Conservation (phyloP, 2,329 filamentous ascomycete genomes). For the Chaetoscypha palmicola region DNA sequence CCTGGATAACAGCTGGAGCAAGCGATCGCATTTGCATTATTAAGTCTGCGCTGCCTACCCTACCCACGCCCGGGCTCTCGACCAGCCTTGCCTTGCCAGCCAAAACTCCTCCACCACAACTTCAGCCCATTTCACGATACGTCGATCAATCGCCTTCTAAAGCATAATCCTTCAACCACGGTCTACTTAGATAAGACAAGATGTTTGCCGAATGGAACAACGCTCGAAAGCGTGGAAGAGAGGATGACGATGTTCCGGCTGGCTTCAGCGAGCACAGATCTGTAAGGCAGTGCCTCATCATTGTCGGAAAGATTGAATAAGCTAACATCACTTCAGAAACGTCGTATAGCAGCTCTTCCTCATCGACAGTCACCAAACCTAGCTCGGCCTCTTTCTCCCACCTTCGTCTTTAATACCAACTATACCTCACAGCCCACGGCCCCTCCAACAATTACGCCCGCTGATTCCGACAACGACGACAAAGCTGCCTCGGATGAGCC, state of each 20-base stretch:
- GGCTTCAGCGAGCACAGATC: slow-evolving; percentile 30
- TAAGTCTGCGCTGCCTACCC: slow-evolving; percentile 1
- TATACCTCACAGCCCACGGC: slow-evolving; percentile 20
- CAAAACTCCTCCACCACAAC: background rate
- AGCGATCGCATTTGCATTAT: slow-evolving; percentile 9
- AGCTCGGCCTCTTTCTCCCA: slow-evolving; percentile 15
- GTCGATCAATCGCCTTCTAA: slow-evolving; percentile 5
- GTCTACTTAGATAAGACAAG: too few relatives aligned
- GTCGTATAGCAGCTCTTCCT: slow-evolving; percentile 25
- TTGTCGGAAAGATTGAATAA: too few relatives aligned
- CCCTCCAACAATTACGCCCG: slow-evolving; percentile 29
- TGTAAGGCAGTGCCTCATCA: too few relatives aligned
- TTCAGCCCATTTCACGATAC: slow-evolving; percentile 13
- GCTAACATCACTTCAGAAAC: slow-evolving; percentile 25
- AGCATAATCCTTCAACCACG: slow-evolving; percentile 1
- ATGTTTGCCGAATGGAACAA: slow-evolving; percentile 22
- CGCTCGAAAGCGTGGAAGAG: slow-evolving; percentile 24
- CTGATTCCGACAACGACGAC: slow-evolving; percentile 28
- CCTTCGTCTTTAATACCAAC: slow-evolving; percentile 16
- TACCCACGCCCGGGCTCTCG: background rate
- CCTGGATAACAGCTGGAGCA: background rate
- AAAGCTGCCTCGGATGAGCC: slow-evolving; percentile 19
- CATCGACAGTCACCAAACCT: slow-evolving; percentile 24
- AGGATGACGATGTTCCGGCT: slow-evolving; percentile 24
- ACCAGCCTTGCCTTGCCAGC: slow-evolving; percentile 13